Percentiles rank a stretch among this genome's conserved stretches.
These are phyloP conservation scores for Hemileia vastatrix DNA, from an alignment of 1,284 basidiomycete species.

Conservation along the genomic window DNA sequence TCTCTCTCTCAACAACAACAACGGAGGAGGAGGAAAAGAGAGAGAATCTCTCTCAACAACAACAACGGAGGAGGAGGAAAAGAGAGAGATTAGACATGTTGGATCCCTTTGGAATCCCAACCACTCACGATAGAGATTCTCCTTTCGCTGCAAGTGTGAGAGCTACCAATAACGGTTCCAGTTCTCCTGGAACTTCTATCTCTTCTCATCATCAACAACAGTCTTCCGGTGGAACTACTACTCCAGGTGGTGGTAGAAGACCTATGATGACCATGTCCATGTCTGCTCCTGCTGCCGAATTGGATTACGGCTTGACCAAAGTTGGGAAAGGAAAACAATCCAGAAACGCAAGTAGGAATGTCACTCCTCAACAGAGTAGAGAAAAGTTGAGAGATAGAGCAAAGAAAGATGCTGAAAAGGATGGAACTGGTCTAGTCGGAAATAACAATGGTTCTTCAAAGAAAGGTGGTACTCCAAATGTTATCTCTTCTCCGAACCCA, in stretches of 20 bases:
- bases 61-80: too few relatives aligned
- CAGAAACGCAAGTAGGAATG: background rate
- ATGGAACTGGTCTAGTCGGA: background rate
- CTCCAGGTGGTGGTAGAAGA: background rate
- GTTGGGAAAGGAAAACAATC: background rate
- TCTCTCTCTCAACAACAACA: too few relatives aligned
- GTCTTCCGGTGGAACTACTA: background rate
- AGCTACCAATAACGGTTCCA: background rate
- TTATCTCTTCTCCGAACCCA: background rate
- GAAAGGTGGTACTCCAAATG: background rate
- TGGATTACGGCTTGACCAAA: background rate
- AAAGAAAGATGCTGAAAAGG: too few relatives aligned
- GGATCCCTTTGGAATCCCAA: conserved; percentile 33
- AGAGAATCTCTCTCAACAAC: too few relatives aligned
- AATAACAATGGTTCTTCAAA: background rate
- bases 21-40: too few relatives aligned
- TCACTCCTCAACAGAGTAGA: background rate
- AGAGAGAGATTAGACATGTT: conserved; percentile 21
- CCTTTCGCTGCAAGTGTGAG: background rate
- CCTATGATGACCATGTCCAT: background rate
- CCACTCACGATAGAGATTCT: conserved; percentile 23
- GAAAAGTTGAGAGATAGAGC: background rate
- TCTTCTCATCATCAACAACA: background rate
- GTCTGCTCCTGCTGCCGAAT: background rate
- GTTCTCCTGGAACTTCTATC: background rate